Base-by-base conservation (phyloP, 2,329 filamentous ascomycete genomes). In the Bimuria novae-zelandiae region DNA sequence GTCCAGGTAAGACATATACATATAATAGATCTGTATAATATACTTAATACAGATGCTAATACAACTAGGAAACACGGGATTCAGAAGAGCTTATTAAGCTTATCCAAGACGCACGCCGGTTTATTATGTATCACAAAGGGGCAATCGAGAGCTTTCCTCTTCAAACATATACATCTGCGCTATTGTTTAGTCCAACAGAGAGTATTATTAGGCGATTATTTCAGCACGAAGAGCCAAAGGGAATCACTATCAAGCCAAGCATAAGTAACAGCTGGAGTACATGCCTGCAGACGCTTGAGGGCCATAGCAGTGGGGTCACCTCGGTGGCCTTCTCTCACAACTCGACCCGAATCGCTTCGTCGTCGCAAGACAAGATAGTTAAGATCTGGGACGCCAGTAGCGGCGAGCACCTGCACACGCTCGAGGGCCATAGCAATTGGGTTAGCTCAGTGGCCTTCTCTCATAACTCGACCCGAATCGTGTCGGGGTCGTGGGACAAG, bases 251-350 rank as follows among this genome's bases (percentile, higher is more conserved):
- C 25, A 43, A 49, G 40, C 58, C 56, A 37, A 12, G 2, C 29
- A 50, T 59, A 27, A 30, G 7, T n/a, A 43, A 53, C 14, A 32
- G 42, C 23, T 60, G 52, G 63, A 42, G 48, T 3, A n/a, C 43
- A 0, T 61, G 56, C 45, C 41, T 61, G 16, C 59, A 54, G 23
- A 62, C 59, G 19, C 60, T 67, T 33, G n/a, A n/a, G n/a, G n/a
- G n/a, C n/a, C n/a, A n/a, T n/a, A n/a, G n/a, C n/a, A n/a, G n/a
- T n/a, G n/a, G 51, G 10, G 95, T 49, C 10, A 2, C 1, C 2
- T 49, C 42, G 1, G 95, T 97, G n/a, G 39, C 47, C 39, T 50
- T 63, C 29, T 54, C 41, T 47, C 21, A 48, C 16, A 11, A 40
- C 33, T 39, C 33, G 33, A 39, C 21, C 0, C 17, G 14, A 17